phyloP scores from a whole-genome alignment of 164 flowering plant species.

The Umbilicus rupestris region DNA sequence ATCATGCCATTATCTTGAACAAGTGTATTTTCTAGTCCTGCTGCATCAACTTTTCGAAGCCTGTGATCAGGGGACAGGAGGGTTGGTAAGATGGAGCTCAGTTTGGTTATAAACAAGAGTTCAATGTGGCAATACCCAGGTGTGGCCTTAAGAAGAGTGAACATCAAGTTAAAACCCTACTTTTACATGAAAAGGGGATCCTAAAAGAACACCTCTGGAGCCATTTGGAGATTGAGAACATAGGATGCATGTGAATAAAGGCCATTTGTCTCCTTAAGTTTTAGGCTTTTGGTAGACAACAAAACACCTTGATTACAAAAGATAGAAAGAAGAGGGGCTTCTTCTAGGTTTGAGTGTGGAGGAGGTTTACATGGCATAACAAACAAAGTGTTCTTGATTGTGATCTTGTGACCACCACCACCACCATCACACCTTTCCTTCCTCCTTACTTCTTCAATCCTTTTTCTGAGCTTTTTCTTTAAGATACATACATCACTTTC shows the following conservation, averaged over 20 bases:
- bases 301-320: conserved; percentile 4
- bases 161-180: not conserved
- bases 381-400: conserved; percentile 1
- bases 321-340: not conserved
- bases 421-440: conserved; percentile 1
- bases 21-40: too few relatives aligned
- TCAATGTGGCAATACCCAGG: too few relatives aligned
- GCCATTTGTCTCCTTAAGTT: not conserved
- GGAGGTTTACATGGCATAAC: not conserved
- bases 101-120: too few relatives aligned
- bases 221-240: not conserved
- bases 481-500: not conserved
- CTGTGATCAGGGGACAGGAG: too few relatives aligned
- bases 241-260: conserved; percentile 4
- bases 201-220: not conserved
- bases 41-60: too few relatives aligned
- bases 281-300: conserved; percentile 3
- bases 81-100: too few relatives aligned
- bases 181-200: not conserved
- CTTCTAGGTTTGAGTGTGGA: conserved; percentile 5
- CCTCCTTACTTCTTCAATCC: not conserved
- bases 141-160: not conserved
- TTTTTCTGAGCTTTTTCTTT: conserved; percentile 1
- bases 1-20: too few relatives aligned
- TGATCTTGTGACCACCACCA: conserved; percentile 1